phyloP scores from a whole-genome alignment of 345 rosid species.

The Eucalyptus sp. region DNA sequence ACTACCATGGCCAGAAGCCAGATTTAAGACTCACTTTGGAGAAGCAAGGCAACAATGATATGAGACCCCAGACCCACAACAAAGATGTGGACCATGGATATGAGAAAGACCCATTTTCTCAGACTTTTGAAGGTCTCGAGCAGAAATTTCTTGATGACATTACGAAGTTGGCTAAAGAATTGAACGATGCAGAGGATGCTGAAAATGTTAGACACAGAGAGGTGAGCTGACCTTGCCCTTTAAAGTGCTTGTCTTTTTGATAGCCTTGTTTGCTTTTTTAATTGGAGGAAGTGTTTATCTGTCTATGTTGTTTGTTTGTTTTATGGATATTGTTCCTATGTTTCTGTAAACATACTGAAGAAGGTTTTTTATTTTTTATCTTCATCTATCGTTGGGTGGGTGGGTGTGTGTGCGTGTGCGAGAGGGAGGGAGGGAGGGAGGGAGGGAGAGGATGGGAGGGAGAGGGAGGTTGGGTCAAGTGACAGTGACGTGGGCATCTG shows the following conservation, averaged over 20 bases:
- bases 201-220: constrained; percentile 77
- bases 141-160: constrained; percentile 66
- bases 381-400: not conserved
- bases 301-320: not conserved
- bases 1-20: constrained; percentile 44
- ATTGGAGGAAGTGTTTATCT: not conserved
- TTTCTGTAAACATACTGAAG: not conserved
- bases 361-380: not conserved
- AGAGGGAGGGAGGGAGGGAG: not conserved
- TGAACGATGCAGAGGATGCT: constrained; percentile 70
- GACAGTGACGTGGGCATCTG: not conserved
- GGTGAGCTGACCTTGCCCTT: constrained; percentile 26
- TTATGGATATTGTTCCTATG: not conserved
- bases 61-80: constrained; percentile 42
- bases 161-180: constrained; percentile 55
- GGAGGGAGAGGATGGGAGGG: not conserved
- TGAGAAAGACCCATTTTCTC: constrained; percentile 30
- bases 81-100: constrained; percentile 39
- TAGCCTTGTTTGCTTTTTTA: not conserved
- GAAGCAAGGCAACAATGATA: constrained; percentile 33
- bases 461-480: not conserved
- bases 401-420: not conserved
- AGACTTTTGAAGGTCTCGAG: constrained; percentile 56
- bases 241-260: not conserved
- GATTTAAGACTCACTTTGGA: constrained; percentile 37